Evolutionary conservation across 1,284 basidiomycete species (phyloP).

Genomic region (Singerocomus rubriflavus): DNA sequence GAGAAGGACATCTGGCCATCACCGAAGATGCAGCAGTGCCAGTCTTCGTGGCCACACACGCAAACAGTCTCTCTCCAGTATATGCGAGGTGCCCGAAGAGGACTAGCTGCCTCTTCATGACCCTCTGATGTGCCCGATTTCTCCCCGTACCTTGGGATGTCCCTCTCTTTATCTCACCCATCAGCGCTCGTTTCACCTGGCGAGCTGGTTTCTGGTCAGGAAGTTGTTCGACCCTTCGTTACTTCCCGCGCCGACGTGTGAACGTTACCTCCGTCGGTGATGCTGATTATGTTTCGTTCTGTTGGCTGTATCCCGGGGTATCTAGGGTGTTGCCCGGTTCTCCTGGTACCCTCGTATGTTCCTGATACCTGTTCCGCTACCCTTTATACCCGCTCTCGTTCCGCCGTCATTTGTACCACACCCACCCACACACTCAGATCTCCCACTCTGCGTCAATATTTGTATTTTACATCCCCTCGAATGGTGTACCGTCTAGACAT

Average conservation of each 20-base stretch:
- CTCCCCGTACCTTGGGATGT: background rate
- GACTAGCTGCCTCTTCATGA: constrained; percentile 16
- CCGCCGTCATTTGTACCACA: constrained; percentile 31
- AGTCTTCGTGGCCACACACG: constrained; percentile 32
- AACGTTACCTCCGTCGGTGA: constrained; percentile 16
- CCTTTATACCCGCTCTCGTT: constrained; percentile 27
- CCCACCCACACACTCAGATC: constrained; percentile 19
- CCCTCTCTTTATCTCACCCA: background rate
- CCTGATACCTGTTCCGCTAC: constrained; percentile 34
- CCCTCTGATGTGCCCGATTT: background rate
- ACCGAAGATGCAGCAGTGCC: constrained; percentile 33
- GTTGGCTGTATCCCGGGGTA: constrained; percentile 13
- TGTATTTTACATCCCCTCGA: constrained; percentile 21
- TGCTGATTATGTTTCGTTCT: constrained; percentile 28
- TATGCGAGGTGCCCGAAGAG: constrained; percentile 33
- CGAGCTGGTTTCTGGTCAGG: constrained; percentile 26
- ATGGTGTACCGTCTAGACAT: constrained; percentile 22
- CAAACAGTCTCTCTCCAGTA: constrained; percentile 34
- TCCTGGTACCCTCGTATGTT: constrained; percentile 19
- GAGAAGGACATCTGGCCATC: constrained; percentile 25
- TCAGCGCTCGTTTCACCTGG: constrained; percentile 12
- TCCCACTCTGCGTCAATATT: constrained; percentile 7
- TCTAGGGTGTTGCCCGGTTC: constrained; percentile 14
- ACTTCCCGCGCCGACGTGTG: constrained; percentile 16
- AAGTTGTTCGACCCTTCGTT: constrained; percentile 13